Base-by-base conservation (phyloP, 352 stramenopile genomes). In the Phytophthora gonapodyides region DNA sequence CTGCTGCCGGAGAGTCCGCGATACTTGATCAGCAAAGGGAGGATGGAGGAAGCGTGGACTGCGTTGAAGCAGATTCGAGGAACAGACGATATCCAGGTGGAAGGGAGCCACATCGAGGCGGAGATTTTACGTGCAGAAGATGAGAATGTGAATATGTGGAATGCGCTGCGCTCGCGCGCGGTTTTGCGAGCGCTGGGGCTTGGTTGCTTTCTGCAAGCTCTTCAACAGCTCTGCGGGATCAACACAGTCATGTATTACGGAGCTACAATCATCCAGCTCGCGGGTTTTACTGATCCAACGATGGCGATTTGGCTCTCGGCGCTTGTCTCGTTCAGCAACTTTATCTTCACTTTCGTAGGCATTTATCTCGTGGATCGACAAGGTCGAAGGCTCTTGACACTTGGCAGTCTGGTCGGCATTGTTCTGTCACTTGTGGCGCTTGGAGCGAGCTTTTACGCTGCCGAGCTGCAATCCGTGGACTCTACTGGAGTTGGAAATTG, bases 191-290 rank as follows among this genome's bases (percentile, higher is more conserved):
- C 63, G 6, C 38, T 71, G 16, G 21, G 16, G 41, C 54, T 94
- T 13, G 84, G 84, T 30, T 94, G 84, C 34, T 69, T 76, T 31
- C 30, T 71, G n/a, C 63, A 74, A 30, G 61, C 55, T 50, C 58
- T 72, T 47, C 58, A 67, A 59, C 85, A 93, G 52, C 66, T 94
- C 55, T 92, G 80, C 33, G 83, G 85, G n/a, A 93, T 95, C 68
- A 95, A 95, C 59, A 95, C 83, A 1, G 84, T 92, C 58, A 94
- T 96, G 85, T 96, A 94, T 58, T 94, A 93, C 52, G 84, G 84
- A 24, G 84, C 82, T 15, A 89, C 75, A 1, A 91, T 96, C 50
- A 86, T 96, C 56, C 83, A 91, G 56, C 72, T 93, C 45, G 87
- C 87, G 4, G 87, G 84, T 5, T 96, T 96, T 45, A 75, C 72